Evolutionary conservation across 352 stramenopile genomes (phyloP), one percentile per base, ranked within the genome.

Genomic region (Achlya hypogyna): DNA sequence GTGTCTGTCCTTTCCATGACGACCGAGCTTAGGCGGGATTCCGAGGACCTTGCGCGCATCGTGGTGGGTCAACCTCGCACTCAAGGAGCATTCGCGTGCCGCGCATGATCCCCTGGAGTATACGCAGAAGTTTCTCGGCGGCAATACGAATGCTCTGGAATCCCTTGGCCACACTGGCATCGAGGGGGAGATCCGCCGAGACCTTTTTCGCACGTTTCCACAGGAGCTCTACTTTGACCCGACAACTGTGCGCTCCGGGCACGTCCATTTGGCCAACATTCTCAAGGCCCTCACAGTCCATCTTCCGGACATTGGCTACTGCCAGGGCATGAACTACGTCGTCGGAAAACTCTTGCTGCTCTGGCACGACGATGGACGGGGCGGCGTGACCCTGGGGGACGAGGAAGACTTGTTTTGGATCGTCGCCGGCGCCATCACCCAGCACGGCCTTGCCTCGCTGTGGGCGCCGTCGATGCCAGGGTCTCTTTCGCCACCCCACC

Each of bases 271-370:
- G 20, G 72, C 72, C 1, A 94, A 92, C 65, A 75, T 91, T 1
- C 77, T 94, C 23, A 94, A 92, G 53, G 83, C 79, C 1, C 62
- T 88, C 4, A 72, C 79, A 4, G 14, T 77, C 20, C 71, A 87
- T 51, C 72, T 71, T 16, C 69, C 74, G 43, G 81, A 90, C 31
- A 72, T 92, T 47, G 83, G 79, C 0, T 94, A 94, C 42, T 92
- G 83, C 27, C 85, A 94, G 81, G 85, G 85, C 4, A 94, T 94
- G 85, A 94, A 92, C 70, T 94, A 91, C 70, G 82, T 92, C 25
- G 83, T 81, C 0, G 85, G 81, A 27, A 71, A 74, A 10, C 56
- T 90, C 1, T 59, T 94, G 42, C 65, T 90, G 25, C 58, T 82
- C 22, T 69, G 84, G 43, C 78, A 74, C 52, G 69, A 73, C 20